Evolutionary conservation across 331 rosid species (phyloP).

Genomic region (Pyrus hybrid): DNA sequence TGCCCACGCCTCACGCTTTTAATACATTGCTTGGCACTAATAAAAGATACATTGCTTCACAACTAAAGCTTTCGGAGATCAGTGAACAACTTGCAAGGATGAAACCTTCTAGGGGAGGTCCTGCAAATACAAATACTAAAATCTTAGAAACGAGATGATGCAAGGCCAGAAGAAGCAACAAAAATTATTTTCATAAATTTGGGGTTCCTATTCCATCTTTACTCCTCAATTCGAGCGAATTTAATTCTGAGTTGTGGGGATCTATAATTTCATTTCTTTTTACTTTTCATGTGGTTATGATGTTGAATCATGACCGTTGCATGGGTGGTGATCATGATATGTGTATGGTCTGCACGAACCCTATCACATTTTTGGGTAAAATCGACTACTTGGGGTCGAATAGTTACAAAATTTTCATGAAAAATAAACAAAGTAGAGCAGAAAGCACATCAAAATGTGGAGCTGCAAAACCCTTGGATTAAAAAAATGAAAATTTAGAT

Average conservation of each 20-base stretch:
- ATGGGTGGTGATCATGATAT: not conserved
- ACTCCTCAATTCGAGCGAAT: too few species aligned
- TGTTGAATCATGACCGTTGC: slow-evolving; percentile 18
- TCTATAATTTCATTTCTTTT: not conserved
- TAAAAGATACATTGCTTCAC: slow-evolving; percentile 17
- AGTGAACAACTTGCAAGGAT: slow-evolving; percentile 17
- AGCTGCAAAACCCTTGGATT: not conserved
- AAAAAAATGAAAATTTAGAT: not conserved
- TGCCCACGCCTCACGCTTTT: too few species aligned
- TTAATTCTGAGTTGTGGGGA: too few species aligned
- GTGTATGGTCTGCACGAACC: not conserved
- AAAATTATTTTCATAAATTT: too few species aligned
- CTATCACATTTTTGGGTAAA: not conserved
- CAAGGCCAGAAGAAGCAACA: too few species aligned
- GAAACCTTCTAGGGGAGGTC: slow-evolving; percentile 16
- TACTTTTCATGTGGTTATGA: not conserved
- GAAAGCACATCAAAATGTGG: not conserved
- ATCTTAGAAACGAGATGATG: slow-evolving; percentile 13
- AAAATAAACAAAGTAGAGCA: not conserved
- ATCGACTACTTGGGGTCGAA: too few species aligned
- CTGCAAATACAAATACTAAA: not conserved
- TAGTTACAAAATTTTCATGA: not conserved
- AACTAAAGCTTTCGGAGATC: slow-evolving; percentile 11
- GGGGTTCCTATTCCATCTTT: too few species aligned
- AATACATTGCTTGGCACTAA: slow-evolving; percentile 6